A percentile compares a stretch with the other conserved stretches of the same genome.
These are phyloP conservation scores for Abortiporus biennis DNA, from an alignment of 1,284 basidiomycete species.

Conservation along the genomic window DNA sequence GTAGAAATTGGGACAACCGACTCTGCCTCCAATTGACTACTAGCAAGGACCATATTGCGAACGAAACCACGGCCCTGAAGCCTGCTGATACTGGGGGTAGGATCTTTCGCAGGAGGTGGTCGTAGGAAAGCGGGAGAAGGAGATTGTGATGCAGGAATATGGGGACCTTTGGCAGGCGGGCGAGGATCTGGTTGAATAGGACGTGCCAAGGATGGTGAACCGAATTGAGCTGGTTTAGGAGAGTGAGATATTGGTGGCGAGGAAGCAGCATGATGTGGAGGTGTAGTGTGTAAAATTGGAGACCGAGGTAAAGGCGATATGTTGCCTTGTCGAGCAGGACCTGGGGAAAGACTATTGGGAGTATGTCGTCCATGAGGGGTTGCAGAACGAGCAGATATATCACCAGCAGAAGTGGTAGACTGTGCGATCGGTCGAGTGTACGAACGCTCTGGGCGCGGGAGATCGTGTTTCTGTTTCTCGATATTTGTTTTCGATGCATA, in stretches of 20 bases:
- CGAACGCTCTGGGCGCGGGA: too few species aligned
- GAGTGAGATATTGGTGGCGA: constrained; percentile 28
- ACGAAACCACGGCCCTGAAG: constrained; percentile 81
- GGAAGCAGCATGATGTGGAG: constrained; percentile 29
- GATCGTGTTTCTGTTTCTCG: too few species aligned
- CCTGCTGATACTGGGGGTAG: constrained; percentile 73
- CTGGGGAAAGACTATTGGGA: background rate
- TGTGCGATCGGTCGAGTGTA: too few species aligned
- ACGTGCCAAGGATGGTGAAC: constrained; percentile 45
- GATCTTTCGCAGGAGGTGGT: constrained; percentile 53
- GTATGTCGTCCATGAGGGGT: constrained; percentile 6
- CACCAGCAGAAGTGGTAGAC: constrained; percentile 10
- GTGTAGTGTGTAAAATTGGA: constrained; percentile 10
- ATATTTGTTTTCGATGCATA: too few species aligned
- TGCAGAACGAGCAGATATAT: constrained; percentile 5
- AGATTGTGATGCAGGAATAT: constrained; percentile 35
- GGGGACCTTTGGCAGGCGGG: constrained; percentile 36
- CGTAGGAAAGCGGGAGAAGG: constrained; percentile 58
- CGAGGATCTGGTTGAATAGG: constrained; percentile 48
- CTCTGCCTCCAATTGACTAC: constrained; percentile 39
- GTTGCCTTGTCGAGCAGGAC: background rate
- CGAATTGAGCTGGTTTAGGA: too few species aligned
- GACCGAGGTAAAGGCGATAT: background rate
- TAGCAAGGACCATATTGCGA: constrained; percentile 70
- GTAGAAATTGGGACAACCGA: constrained; percentile 12